Percentiles rank a stretch among this genome's conserved stretches.
These are phyloP conservation scores for Globisporangium orthogonon DNA, from an alignment of 352 stramenopile species.

Conservation along the genomic window DNA sequence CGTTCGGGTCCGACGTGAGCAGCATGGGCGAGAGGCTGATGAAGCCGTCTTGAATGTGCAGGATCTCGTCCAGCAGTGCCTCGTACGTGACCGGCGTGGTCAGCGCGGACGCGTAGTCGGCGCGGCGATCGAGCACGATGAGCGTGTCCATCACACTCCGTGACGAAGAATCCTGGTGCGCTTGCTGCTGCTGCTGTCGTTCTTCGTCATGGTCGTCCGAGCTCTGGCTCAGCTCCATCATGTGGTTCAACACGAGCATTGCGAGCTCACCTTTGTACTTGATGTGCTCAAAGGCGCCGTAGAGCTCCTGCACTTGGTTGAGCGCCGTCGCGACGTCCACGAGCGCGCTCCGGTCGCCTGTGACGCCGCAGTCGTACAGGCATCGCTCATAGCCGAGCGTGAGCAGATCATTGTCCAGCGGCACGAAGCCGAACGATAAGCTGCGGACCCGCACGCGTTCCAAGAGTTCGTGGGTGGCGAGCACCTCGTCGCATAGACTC, in stretches of 20 bases:
- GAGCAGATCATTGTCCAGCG: constrained; percentile 50
- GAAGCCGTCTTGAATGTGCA: constrained; percentile 59
- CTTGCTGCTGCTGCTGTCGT: neutral
- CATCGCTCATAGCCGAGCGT: constrained; percentile 48
- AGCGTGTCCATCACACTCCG: constrained; percentile 41
- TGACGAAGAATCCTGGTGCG: neutral
- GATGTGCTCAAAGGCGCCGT: constrained; percentile 53
- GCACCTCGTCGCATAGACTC: constrained; percentile 35
- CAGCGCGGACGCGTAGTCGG: constrained; percentile 65
- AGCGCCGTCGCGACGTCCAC: constrained; percentile 44
- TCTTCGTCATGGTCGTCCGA: constrained; percentile 3
- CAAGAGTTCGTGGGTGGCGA: constrained; percentile 25
- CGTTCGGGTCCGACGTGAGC: constrained; percentile 29
- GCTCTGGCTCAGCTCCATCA: constrained; percentile 45
- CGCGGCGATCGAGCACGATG: constrained; percentile 58
- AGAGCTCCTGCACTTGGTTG: constrained; percentile 44
- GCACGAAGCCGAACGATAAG: constrained; percentile 47
- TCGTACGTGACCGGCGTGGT: constrained; percentile 71
- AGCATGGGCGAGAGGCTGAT: constrained; percentile 29
- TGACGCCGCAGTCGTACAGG: constrained; percentile 45
- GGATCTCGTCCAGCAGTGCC: constrained; percentile 55
- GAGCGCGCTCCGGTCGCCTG: constrained; percentile 38
- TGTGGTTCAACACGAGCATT: constrained; percentile 56
- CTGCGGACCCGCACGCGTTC: constrained; percentile 34
- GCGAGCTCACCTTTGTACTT: constrained; percentile 77